Evolutionary conservation across 306 rosid species (phyloP), one percentile per base, ranked within the genome.

Genomic region (Vigna hirtella): DNA sequence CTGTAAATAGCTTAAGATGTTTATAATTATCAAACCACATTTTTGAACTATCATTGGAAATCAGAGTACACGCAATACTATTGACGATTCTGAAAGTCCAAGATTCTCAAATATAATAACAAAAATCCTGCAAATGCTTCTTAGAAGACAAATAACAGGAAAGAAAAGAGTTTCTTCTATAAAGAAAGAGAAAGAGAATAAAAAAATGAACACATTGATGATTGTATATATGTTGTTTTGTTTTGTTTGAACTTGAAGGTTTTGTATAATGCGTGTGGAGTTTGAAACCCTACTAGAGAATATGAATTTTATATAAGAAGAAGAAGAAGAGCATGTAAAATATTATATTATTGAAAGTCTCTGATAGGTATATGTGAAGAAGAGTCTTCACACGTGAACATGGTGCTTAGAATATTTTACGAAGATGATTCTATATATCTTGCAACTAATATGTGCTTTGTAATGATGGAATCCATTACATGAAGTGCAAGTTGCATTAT

Each of bases 401-500:
- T 62, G 52, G 36, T 73, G 85, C 66, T 63, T 22, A 64, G 58
- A 78, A 74, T 81, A 73, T 62, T 68, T 48, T 72, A 24, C 51
- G 17, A 66, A 43, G 16, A 82, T 73, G 73, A 66, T 73, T 80
- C 66, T 30, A 56, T 20, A 20, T 20, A 20, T 73, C 69, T 80
- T 34, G 76, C 70, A 73, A 59, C 58, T 43, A 61, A 49, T 68
- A 38, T 59, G 26, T 81, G 76, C 80, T 78, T 72, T 76, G 76
- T 73, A 74, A 78, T 57, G 76, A 85, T 85, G 86, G 71, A 83
- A 38, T 79, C 80, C 88, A 78, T 73, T 79, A 62, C 72, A 74
- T 56, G 16, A 64, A 66, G 70, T 56, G 66, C 79, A 78, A 78
- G 43, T 82, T 74, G 86, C 53, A 7, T 48, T 73, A 7, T 55